A percentile compares a stretch with the other conserved stretches of the same genome.
phyloP scores from a whole-genome alignment of 106 monocot genomes.

The Alisma plantagoaquatica region DNA sequence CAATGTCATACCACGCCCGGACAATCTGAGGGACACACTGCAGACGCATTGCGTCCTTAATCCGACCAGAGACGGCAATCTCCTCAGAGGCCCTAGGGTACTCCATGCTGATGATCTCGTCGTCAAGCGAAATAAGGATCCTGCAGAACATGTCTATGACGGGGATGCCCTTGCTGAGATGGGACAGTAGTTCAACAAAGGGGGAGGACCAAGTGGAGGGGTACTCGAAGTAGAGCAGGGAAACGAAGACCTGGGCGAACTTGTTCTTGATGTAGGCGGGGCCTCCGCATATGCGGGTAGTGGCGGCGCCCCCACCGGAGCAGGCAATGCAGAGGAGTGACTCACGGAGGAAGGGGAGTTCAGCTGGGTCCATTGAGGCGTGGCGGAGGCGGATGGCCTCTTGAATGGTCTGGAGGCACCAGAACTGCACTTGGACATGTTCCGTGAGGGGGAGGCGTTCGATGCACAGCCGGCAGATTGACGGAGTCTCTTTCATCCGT shows the following conservation, averaged over 20 bases:
- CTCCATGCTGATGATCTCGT: constrained; percentile 71
- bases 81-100: constrained; percentile 61
- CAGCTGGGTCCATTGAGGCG: constrained; percentile 21
- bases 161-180: constrained; percentile 16
- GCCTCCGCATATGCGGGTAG: constrained; percentile 19
- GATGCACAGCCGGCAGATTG: constrained; percentile 59
- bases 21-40: constrained; percentile 85
- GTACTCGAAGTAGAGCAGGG: constrained; percentile 53
- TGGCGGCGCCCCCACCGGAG: constrained; percentile 5
- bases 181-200: constrained; percentile 48
- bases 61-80: constrained; percentile 27
- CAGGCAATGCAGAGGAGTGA: constrained; percentile 42
- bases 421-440: constrained; percentile 49
- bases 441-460: constrained; percentile 42
- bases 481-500: constrained; percentile 23
- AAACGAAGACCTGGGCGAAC: constrained; percentile 60
- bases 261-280: constrained; percentile 81
- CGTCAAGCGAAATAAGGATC: constrained; percentile 46
- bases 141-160: constrained; percentile 60
- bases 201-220: constrained; percentile 41
- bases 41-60: constrained; percentile 82
- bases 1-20: constrained; percentile 48
- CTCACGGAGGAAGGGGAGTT: constrained; percentile 39
- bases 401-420: constrained; percentile 70
- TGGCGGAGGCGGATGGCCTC: constrained; percentile 39